Evolutionary conservation across 495 filamentous ascomycete species (phyloP), one percentile per base, ranked within the genome.

Genomic region (Neurospora hispaniola): DNA sequence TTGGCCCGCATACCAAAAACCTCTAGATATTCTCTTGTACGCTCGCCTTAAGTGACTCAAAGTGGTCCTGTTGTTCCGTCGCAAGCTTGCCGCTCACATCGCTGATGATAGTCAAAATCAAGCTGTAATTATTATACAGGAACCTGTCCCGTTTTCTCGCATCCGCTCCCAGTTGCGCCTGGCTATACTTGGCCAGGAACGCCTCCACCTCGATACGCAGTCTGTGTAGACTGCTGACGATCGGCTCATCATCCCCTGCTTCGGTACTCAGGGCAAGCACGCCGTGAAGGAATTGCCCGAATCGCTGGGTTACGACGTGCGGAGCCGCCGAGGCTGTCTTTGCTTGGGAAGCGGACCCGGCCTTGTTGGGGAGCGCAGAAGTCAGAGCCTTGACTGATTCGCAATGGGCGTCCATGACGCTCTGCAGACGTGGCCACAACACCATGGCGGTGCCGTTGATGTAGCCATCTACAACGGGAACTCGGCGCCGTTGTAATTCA

Each of bases 371-470:
- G 18, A 85, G 88, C 79, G 71, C 85, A 80, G 70, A 86, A 76
- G 71, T 90, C 80, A 79, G 87, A 80, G 77, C 88, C 54, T 90
- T 90, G 27, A 98, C 85, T 12, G 92, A 95, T 48, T 97, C 93
- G 81, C 90, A 91, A 78, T 98, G 96, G n/a, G 89, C 85, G 76
- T 97, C 93, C 90, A 98, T 97, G 77, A 96, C 89, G 31, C 91
- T 87, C 82, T 98, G 96, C 79, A 99, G 93, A 40, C 94, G 90
- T 5, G 96, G 96, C 96, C 96, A 99, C 6, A 99, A 89, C 9
- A 93, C 89, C 95, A 99, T 98, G 75, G 91, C 91, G 31, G 93
- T 96, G 20, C 90, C 94, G 80, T 98, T 99, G 77, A 98, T 91
- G 79, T 98, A 98, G 40, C 88, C 88, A 73, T 99, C 96, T 3